Conservation (phyloP, 345 rosid genomes). For the Hibiscus mutabilis region DNA sequence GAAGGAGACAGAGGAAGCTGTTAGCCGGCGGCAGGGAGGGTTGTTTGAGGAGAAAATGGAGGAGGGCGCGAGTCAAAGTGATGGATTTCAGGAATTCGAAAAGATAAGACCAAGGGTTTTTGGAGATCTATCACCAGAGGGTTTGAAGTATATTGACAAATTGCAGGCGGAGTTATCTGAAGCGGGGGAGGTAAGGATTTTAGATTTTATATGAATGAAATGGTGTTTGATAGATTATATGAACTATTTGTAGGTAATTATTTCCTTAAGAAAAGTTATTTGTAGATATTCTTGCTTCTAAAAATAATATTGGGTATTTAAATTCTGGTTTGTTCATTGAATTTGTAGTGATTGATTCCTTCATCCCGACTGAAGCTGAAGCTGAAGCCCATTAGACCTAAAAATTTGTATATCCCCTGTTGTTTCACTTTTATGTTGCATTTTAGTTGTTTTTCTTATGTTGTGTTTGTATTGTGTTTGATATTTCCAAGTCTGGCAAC, state of each 20-base stretch:
- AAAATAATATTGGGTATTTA: neutral
- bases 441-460: too few species aligned
- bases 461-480: neutral
- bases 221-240: neutral
- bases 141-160: constrained; percentile 51
- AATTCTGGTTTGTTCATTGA: neutral
- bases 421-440: too few species aligned
- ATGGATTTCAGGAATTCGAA: constrained; percentile 14
- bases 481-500: neutral
- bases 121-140: constrained; percentile 63
- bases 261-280: neutral
- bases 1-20: neutral
- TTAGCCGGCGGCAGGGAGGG: too few species aligned
- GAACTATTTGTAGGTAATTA: neutral
- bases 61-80: constrained; percentile 18
- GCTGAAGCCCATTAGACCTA: neutral
- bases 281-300: neutral
- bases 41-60: constrained; percentile 21
- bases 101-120: constrained; percentile 46
- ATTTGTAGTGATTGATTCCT: neutral
- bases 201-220: constrained; percentile 12
- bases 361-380: neutral
- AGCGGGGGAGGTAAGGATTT: constrained; percentile 44
- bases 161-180: constrained; percentile 57
- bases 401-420: neutral